Percentiles rank a stretch among this genome's conserved stretches.
phyloP scores from a whole-genome alignment of 805 yeast species.

The Starmera pachycereana region DNA sequence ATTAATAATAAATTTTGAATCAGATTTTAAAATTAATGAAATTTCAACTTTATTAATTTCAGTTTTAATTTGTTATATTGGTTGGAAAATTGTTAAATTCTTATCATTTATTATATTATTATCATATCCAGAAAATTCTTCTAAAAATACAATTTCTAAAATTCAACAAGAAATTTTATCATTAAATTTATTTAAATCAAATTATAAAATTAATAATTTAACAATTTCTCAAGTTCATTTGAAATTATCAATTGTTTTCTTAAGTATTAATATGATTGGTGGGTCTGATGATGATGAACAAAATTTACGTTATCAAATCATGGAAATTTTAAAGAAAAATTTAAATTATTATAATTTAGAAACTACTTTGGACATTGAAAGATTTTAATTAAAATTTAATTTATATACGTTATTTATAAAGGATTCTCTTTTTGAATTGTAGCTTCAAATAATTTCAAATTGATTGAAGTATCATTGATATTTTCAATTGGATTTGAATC shows the following conservation, averaged over 20 bases:
- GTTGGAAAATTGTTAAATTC: constrained; percentile 40
- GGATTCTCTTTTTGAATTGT: constrained; percentile 39
- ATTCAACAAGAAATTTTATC: constrained; percentile 36
- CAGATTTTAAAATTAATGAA: constrained; percentile 28
- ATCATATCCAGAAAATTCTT: constrained; percentile 39
- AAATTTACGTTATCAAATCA: constrained; percentile 38
- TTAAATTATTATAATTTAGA: constrained; percentile 24
- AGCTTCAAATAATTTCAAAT: constrained; percentile 43
- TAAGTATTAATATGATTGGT: constrained; percentile 51
- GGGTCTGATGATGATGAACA: constrained; percentile 64
- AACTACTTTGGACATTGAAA: constrained; percentile 33
- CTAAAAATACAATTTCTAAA: constrained; percentile 24
- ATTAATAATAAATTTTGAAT: constrained; percentile 11
- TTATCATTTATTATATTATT: constrained; percentile 44
- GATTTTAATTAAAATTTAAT: constrained; percentile 13
- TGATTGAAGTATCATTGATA: constrained; percentile 43
- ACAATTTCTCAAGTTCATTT: constrained; percentile 55
- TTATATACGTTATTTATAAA: neutral
- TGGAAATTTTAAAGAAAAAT: constrained; percentile 29
- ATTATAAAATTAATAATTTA: constrained; percentile 36
- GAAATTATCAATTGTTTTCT: constrained; percentile 45
- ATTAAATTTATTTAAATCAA: constrained; percentile 41
- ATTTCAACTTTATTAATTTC: constrained; percentile 37
- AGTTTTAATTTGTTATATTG: constrained; percentile 32
- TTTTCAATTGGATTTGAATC: constrained; percentile 39